Evolutionary conservation across 1,284 basidiomycete genomes (phyloP).

Genomic region (Cryptococcus floricola): DNA sequence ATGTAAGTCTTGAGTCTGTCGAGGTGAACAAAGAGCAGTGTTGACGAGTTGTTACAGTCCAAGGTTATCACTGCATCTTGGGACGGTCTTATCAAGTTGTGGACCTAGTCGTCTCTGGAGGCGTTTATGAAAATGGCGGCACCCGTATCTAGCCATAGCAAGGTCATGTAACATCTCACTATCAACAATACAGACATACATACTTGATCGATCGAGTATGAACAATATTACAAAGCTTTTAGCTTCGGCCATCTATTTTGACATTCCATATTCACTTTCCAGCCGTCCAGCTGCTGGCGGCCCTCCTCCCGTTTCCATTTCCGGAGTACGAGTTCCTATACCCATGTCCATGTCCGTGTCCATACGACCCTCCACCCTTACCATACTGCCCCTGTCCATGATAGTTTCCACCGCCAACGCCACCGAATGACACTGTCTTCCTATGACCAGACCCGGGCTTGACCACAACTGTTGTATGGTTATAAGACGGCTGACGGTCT

Average conservation of each 20-base stretch:
- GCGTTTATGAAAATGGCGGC: background rate
- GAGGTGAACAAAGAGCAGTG: background rate
- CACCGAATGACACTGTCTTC: background rate
- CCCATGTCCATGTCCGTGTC: background rate
- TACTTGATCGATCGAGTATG: background rate
- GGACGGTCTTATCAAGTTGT: constrained; percentile 96
- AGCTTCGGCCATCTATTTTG: background rate
- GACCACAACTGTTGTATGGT: background rate
- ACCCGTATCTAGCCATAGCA: too few species aligned
- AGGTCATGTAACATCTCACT: background rate
- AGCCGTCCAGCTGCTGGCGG: background rate
- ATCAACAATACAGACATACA: background rate
- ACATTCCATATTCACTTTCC: background rate
- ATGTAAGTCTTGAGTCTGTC: constrained; percentile 58
- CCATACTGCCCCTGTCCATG: background rate
- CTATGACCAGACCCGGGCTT: background rate
- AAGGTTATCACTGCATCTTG: constrained; percentile 95
- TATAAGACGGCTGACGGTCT: background rate
- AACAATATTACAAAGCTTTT: background rate
- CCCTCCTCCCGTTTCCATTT: background rate
- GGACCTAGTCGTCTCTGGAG: constrained; percentile 55
- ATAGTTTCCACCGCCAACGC: background rate
- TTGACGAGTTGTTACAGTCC: constrained; percentile 55
- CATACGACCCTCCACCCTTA: background rate
- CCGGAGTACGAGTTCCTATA: background rate